Conservation (phyloP, 148 eudicot genomes). For the Salicornia ramosissima region DNA sequence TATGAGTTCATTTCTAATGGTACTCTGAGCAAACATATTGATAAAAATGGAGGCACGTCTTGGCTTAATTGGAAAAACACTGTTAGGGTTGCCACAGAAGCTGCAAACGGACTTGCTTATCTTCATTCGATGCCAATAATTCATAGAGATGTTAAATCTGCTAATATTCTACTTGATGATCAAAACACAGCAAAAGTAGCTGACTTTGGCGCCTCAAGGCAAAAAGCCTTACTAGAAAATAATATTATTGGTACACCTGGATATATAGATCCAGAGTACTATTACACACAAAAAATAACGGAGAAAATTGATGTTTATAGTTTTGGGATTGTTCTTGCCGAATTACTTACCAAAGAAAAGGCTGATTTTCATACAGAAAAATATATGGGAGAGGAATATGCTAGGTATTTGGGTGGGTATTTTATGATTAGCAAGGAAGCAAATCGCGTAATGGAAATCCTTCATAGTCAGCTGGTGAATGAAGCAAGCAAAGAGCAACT, state of each 20-base stretch:
- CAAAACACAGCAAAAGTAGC: conserved; percentile 12
- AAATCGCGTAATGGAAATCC: conserved; percentile 14
- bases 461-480: conserved; percentile 21
- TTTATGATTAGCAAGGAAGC: conserved; percentile 12
- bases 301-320: conserved; percentile 32
- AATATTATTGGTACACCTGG: conserved; percentile 19
- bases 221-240: too few species aligned
- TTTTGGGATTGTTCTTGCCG: conserved; percentile 24
- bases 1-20: conserved; percentile 23
- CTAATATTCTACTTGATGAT: conserved; percentile 20
- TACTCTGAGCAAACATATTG: conserved; percentile 21
- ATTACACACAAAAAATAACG: conserved; percentile 16
- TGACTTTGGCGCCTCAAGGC: conserved; percentile 27
- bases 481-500: conserved; percentile 21
- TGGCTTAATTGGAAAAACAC: conserved; percentile 23
- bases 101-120: conserved; percentile 19
- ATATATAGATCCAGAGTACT: conserved; percentile 30
- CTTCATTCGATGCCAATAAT: conserved; percentile 26
- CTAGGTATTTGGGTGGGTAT: conserved; percentile 15
- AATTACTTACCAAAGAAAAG: conserved; percentile 21
- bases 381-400: conserved; percentile 10
- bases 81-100: conserved; percentile 14
- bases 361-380: conserved; percentile 2
- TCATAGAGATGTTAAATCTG: conserved; percentile 22
- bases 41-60: background rate